Evolutionary conservation across 257 asterid species (phyloP).

Genomic region (Plectranthus barbatus): DNA sequence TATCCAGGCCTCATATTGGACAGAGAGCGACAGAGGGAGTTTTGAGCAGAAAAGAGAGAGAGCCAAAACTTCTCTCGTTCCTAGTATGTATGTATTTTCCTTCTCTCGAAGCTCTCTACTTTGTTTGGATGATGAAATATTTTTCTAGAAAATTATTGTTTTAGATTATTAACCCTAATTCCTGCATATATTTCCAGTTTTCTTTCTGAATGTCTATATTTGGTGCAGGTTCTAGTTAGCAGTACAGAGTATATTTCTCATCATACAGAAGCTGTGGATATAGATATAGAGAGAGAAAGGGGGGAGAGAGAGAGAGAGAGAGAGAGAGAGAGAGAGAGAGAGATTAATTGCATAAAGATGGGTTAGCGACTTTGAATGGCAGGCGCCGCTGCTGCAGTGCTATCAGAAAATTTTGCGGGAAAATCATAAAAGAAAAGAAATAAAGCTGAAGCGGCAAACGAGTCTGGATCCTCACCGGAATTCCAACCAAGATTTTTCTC

Average conservation of each 20-base stretch:
- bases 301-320: too few species aligned
- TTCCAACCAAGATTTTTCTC: conserved; percentile 26
- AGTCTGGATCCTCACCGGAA: conserved; percentile 85
- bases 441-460: background rate
- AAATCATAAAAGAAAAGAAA: background rate
- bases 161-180: background rate
- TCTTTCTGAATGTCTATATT: background rate
- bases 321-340: conserved; percentile 12
- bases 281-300: too few species aligned
- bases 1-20: conserved; percentile 30
- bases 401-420: background rate
- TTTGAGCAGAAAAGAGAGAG: background rate
- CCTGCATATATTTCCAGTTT: background rate
- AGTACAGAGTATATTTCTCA: conserved; percentile 8
- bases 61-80: background rate
- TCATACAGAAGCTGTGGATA: conserved; percentile 10
- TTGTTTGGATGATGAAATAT: background rate
- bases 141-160: background rate
- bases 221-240: conserved; percentile 3
- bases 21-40: background rate
- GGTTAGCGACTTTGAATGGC: conserved; percentile 62
- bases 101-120: background rate
- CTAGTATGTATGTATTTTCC: background rate
- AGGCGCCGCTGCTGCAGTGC: background rate
- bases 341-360: conserved; percentile 20